Conservation (phyloP, 805 yeast genomes). For the Hanseniaspora clermontiae region DNA sequence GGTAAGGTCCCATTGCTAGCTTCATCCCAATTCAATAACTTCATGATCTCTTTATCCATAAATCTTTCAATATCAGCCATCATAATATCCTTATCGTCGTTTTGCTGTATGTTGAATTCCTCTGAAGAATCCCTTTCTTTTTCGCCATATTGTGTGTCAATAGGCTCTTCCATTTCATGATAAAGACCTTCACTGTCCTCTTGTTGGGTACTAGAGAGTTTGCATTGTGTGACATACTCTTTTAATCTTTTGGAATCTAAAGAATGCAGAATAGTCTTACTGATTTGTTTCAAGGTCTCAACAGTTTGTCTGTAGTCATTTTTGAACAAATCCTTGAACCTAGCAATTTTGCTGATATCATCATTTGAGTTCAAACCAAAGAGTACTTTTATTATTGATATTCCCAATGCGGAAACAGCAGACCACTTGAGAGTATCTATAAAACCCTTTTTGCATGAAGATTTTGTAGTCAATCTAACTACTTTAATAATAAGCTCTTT, state of each 20-base stretch:
- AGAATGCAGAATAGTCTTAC: background rate
- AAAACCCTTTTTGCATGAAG: background rate
- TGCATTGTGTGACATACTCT: background rate
- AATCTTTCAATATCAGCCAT: background rate
- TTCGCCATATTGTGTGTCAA: no score
- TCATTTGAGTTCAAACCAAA: background rate
- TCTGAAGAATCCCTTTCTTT: background rate
- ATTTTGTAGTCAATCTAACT: background rate
- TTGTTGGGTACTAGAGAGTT: background rate
- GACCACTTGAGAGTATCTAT: slow-evolving; percentile 13
- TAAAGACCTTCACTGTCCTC: background rate
- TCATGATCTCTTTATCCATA: slow-evolving; percentile 2
- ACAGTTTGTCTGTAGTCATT: background rate
- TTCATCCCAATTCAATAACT: background rate
- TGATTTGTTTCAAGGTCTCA: background rate
- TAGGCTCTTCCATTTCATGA: background rate
- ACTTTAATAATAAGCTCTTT: background rate
- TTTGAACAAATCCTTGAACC: background rate
- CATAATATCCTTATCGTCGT: background rate
- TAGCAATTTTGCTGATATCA: background rate
- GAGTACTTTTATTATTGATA: background rate
- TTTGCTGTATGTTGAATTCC: background rate
- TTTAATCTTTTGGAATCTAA: background rate
- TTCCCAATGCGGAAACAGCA: background rate
- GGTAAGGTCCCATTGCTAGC: background rate